A percentile compares a stretch with the other conserved stretches of the same genome.
Evolutionary conservation across 108 stramenopile genomes (phyloP).

Genomic region (Schizochytrium sp.): DNA sequence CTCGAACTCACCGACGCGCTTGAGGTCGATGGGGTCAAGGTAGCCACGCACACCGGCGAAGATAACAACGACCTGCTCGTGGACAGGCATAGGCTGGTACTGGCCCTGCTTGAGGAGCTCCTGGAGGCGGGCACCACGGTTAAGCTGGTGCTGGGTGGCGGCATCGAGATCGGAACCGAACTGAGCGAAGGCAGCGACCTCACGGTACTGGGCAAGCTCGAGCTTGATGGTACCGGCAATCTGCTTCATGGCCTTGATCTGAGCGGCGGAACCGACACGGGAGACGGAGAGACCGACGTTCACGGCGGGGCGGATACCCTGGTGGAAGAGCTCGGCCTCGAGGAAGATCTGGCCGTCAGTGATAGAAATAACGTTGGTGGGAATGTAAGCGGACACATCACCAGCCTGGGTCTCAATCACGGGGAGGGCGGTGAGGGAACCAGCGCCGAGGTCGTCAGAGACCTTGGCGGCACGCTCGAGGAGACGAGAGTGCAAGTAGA

Average conservation of each 20-base stretch:
- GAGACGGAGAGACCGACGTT: conserved; percentile 98
- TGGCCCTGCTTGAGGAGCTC: conserved; percentile 99
- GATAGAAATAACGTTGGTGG: conserved; percentile 99
- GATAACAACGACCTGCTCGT: conserved; percentile 96
- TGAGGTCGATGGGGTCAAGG: conserved; percentile 98
- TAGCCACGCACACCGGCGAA: conserved; percentile 99
- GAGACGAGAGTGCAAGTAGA: conserved; percentile 99
- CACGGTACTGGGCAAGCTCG: conserved; percentile 99
- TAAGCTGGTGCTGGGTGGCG: conserved; percentile 99
- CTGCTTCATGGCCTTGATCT: conserved; percentile 99
- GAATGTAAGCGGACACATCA: conserved; percentile 99
- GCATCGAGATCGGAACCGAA: conserved; percentile 99
- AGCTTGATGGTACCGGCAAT: conserved; percentile 99
- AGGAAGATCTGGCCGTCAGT: conserved; percentile 99
- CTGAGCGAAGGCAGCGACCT: conserved; percentile 99
- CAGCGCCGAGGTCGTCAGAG: conserved; percentile 93
- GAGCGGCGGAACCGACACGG: conserved; percentile 99
- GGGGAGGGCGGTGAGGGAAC: conserved; percentile 98
- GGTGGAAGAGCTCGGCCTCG: conserved; percentile 99
- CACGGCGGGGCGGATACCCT: conserved; percentile 99
- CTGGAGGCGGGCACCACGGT: conserved; percentile 99
- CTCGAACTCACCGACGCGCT: conserved; percentile 94
- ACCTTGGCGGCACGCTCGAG: conserved; percentile 99
- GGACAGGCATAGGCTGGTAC: conserved; percentile 96
- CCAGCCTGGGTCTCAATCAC: conserved; percentile 99